Evolutionary conservation across 2,329 filamentous ascomycete genomes (phyloP), one percentile per base, ranked within the genome.

Genomic region (Fusarium pininemorale): DNA sequence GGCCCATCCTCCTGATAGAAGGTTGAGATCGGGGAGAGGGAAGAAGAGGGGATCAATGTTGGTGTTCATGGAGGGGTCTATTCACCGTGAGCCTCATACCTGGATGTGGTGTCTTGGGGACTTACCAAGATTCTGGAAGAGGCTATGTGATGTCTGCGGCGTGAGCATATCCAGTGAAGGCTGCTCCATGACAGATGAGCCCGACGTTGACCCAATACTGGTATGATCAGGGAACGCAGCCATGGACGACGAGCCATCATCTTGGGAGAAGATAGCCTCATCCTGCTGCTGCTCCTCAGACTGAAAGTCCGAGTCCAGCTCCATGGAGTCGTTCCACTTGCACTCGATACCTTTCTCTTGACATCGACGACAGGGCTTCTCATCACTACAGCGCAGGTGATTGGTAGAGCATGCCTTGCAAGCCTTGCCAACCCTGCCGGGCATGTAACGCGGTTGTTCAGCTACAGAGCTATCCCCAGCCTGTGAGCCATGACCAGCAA

Each of bases 291-390:
- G 45, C 9, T 63, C 66, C 16, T 66, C 54, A 22, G 72, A 74
- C 24, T 72, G 56, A 57, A 70, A 67, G 16, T 57, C 68, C 22
- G 44, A 44, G 18, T 75, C 66, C 14, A 51, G 18, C 6, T 70
- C 62, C 44, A 64, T 59, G 5, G 74, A 48, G 41, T 63, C 65
- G 37, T 64, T 67, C 78, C 79, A 80, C 26, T 69, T 67, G n/a
- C 78, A 79, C n/a, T 78, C 70, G 12, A 81, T 70, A 14, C 75
- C 76, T 56, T 76, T 75, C 12, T 78, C 70, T 35, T 69, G 61
- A 26, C 80, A 81, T 28, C 80, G 77, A 6, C 57, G 59, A 38
- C 80, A 81, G 35, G 80, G 80, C 42, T 81, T 81, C 30, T 76
- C 66, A 24, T 81, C 80, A 14, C 77, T 76, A 38, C 79, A 81